Percentiles rank a stretch among this genome's conserved stretches.
Evolutionary conservation across 2,329 filamentous ascomycete genomes (phyloP).

Genomic region (Cytospora piceicola): DNA sequence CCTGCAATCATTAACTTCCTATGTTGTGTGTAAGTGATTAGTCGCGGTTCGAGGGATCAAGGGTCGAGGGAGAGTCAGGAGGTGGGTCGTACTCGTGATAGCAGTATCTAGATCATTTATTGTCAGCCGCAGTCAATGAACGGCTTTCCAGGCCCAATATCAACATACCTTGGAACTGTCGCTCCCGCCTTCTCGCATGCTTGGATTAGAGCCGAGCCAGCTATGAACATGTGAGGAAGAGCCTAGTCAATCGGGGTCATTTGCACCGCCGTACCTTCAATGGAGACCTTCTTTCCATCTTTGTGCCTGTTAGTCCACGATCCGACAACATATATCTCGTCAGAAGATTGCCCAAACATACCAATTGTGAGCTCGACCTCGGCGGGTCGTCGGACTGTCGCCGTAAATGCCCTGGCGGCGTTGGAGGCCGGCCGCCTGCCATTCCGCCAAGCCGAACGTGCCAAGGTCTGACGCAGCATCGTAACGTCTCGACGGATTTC

Average conservation of each 20-base stretch:
- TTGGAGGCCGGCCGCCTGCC: constrained; percentile 57
- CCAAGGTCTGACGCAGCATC: constrained; percentile 71
- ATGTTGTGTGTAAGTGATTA: constrained; percentile 43
- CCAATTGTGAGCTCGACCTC: constrained; percentile 97
- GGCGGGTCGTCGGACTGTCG: constrained; percentile 75
- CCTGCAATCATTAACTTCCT: constrained; percentile 98
- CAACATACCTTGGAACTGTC: constrained; percentile 77
- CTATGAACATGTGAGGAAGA: constrained; percentile 51
- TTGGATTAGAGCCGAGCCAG: constrained; percentile 95
- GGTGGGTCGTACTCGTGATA: constrained; percentile 82
- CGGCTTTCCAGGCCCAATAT: background rate
- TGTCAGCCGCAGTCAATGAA: constrained; percentile 25
- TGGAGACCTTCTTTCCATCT: constrained; percentile 98
- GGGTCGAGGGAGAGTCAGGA: constrained; percentile 37
- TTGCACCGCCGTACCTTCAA: constrained; percentile 72
- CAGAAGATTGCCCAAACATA: constrained; percentile 50
- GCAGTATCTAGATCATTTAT: constrained; percentile 73
- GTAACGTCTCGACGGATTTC: constrained; percentile 61
- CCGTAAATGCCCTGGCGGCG: constrained; percentile 79
- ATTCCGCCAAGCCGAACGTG: constrained; percentile 70
- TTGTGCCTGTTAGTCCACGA: constrained; percentile 40
- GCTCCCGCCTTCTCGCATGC: constrained; percentile 97
- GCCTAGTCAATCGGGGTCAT: constrained; percentile 27
- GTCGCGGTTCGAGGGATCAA: constrained; percentile 35
- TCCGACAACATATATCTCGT: constrained; percentile 26